Evolutionary conservation across 2,329 filamentous ascomycete genomes (phyloP).

Genomic region (Talaromyces atroroseus): DNA sequence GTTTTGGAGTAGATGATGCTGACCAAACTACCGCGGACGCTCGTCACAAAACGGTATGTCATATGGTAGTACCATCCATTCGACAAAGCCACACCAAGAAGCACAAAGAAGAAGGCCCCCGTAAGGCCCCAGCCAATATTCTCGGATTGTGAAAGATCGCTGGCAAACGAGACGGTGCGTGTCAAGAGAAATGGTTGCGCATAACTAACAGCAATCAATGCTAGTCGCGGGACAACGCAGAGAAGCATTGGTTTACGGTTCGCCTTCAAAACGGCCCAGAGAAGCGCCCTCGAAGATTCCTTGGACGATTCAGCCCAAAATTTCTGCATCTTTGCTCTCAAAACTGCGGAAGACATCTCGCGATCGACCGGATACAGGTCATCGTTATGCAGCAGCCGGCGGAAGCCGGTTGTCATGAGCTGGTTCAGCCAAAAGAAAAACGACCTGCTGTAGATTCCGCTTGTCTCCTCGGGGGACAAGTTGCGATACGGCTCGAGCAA

Average conservation of each 20-base stretch:
- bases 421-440: constrained; percentile 48
- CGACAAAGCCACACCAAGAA: constrained; percentile 38
- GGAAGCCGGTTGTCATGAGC: constrained; percentile 42
- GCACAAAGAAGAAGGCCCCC: constrained; percentile 40
- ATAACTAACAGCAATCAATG: constrained; percentile 20
- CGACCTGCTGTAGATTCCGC: constrained; percentile 39
- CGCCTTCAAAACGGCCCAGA: constrained; percentile 9
- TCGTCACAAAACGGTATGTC: constrained; percentile 39
- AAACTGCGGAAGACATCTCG: constrained; percentile 9
- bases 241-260: constrained; percentile 4
- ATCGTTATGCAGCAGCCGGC: neutral
- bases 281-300: constrained; percentile 5
- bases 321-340: constrained; percentile 3
- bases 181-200: constrained; percentile 25
- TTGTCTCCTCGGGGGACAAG: constrained; percentile 45
- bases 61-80: constrained; percentile 39
- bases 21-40: constrained; percentile 40
- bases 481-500: constrained; percentile 29
- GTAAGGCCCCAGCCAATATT: constrained; percentile 40
- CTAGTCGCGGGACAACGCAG: constrained; percentile 17
- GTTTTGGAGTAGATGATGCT: constrained; percentile 47
- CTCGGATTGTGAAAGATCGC: constrained; percentile 17
- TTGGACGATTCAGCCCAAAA: neutral
- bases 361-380: constrained; percentile 11
- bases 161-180: constrained; percentile 18